A percentile compares a stretch with the other conserved stretches of the same genome.
These are phyloP conservation scores for Aristolochia contorta DNA, from an alignment of 164 flowering plant species.

Conservation along the genomic window DNA sequence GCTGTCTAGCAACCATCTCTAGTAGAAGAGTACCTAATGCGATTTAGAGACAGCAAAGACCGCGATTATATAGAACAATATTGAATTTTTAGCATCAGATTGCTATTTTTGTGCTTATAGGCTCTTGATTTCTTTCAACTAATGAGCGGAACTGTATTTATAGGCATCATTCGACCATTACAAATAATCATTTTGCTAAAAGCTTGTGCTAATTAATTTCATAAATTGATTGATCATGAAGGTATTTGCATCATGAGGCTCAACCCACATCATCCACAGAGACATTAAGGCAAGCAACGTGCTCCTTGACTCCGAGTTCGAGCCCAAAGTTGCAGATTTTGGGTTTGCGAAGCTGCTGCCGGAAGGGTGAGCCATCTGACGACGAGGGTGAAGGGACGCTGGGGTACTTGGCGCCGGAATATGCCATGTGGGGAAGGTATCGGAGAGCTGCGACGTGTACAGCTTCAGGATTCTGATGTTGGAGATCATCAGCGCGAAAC, in stretches of 20 bases:
- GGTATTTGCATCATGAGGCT: constrained; percentile 75
- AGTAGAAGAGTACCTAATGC: too few relatives aligned
- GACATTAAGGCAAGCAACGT: constrained; percentile 80
- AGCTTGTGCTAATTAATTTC: too few relatives aligned
- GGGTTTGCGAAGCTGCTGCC: constrained; percentile 73
- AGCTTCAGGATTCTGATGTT: constrained; percentile 63
- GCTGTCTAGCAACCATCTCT: too few relatives aligned
- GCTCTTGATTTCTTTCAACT: too few relatives aligned
- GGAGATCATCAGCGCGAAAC: constrained; percentile 56
- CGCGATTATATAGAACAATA: too few relatives aligned
- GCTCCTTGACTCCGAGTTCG: constrained; percentile 47
- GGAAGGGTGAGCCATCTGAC: constrained; percentile 52
- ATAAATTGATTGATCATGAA: too few relatives aligned
- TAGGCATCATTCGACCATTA: too few relatives aligned
- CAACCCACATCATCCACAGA: constrained; percentile 65
- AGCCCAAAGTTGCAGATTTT: constrained; percentile 70
- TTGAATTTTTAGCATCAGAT: too few relatives aligned
- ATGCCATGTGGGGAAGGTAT: constrained; percentile 83
- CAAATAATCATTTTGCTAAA: too few relatives aligned
- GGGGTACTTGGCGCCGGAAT: constrained; percentile 72
- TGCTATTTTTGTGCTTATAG: too few relatives aligned
- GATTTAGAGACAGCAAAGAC: too few relatives aligned
- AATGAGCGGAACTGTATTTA: too few relatives aligned
- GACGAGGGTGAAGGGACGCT: constrained; percentile 65
- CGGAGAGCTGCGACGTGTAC: constrained; percentile 79